Evolutionary conservation across 495 filamentous ascomycete genomes (phyloP), one percentile per base, ranked within the genome.

Genomic region (Tuber borchii): DNA sequence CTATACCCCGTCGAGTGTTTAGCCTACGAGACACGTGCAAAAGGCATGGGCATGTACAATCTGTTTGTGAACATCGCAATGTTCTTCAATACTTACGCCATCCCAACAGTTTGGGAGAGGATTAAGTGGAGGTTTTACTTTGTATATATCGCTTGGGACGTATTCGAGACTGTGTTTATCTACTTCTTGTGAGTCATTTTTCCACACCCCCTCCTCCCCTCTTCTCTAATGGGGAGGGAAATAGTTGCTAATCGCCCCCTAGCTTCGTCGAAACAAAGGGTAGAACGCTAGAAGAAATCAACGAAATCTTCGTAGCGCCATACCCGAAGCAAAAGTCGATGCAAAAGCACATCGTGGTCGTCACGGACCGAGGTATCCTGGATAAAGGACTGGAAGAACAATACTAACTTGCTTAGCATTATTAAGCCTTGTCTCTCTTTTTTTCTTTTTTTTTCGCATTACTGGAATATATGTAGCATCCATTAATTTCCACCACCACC

Each of bases 1-100:
- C 85, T 93, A 75, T 93, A 92, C 83, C 89, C 90, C 0, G 88
- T 91, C 56, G 91, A 93, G 84, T 88, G 87, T 65, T 83, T 93
- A n/a, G 83, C 86, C 6, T 90, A 87, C 76, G 87, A 90, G 76
- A 88, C 86, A 45, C 87, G 90, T 26, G 91, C 89, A 16, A 92
- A 92, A 83, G 90, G 90, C 0, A 90, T 91, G 86, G 90, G 84
- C 3, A 80, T 83, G 19, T 88, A 87, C 69, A 88, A 88, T 43
- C 85, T 89, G 76, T 84, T 88, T 56, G 85, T 89, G 73, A 87
- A 87, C 80, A 84, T 87, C 68, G 88, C 88, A 17, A 86, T 86
- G 34, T 90, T 91, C 80, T 86, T 90, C 84, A 91, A 89, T 83
- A 88, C 86, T 39, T n/a, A 88, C 88, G 80, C 79, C 9, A 83